Evolutionary conservation across 1,284 basidiomycete species (phyloP).

Genomic region (Microbotryomycetes sp.): DNA sequence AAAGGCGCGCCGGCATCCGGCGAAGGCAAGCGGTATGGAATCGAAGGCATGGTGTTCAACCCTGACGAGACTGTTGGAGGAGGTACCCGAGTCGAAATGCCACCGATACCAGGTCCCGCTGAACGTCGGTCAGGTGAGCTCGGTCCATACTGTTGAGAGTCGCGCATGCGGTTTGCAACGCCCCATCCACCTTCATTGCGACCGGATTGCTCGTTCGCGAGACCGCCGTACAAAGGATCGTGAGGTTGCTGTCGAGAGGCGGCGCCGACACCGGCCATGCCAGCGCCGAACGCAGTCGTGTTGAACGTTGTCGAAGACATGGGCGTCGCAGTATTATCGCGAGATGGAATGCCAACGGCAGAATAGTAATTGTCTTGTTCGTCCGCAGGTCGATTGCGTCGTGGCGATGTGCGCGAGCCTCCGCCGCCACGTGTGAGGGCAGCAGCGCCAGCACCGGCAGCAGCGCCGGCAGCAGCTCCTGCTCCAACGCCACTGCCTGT

Average conservation of each 20-base stretch:
- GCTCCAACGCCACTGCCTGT: background rate
- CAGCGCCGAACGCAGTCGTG: background rate
- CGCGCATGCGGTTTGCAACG: background rate
- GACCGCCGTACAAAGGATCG: background rate
- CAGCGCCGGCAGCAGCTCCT: conserved; percentile 1
- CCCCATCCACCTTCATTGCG: background rate
- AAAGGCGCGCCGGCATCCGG: background rate
- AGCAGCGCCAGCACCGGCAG: background rate
- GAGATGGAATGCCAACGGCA: background rate
- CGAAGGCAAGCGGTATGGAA: background rate
- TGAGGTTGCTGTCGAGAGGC: background rate
- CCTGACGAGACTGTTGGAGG: background rate
- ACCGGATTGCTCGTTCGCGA: background rate
- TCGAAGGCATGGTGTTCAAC: background rate
- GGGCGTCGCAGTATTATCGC: background rate
- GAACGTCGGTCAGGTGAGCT: too few species aligned
- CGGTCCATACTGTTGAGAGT: background rate
- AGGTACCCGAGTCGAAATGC: background rate
- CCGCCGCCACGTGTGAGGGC: too few species aligned
- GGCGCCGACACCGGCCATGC: background rate
- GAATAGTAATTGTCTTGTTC: conserved; percentile 23
- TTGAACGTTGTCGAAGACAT: background rate
- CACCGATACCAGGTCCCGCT: background rate
- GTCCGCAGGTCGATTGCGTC: conserved; percentile 1
- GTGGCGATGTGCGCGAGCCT: background rate